Evolutionary conservation across 1,139 yeast genomes (phyloP).

Genomic region (Debaryomyces fabryi): DNA sequence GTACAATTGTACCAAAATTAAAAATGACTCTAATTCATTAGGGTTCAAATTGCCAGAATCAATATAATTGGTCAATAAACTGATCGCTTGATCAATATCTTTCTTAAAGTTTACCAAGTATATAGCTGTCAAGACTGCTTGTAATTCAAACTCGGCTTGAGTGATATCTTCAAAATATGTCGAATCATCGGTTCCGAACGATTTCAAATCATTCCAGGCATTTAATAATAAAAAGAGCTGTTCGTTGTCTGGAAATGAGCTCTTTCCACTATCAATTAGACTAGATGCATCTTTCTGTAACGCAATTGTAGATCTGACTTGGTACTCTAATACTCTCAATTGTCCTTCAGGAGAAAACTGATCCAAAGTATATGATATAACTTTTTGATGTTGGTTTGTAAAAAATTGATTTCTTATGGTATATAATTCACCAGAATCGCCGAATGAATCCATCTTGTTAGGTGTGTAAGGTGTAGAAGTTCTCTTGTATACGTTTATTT

Average conservation of each 20-base stretch:
- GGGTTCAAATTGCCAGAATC: slow-evolving; percentile 21
- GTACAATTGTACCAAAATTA: slow-evolving; percentile 47
- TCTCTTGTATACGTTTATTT: background rate
- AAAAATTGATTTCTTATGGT: slow-evolving; percentile 50
- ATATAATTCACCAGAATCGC: slow-evolving; percentile 47
- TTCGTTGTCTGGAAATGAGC: slow-evolving; percentile 41
- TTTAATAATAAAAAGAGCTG: slow-evolving; percentile 41
- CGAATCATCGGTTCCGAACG: slow-evolving; percentile 44
- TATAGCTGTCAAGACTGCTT: slow-evolving; percentile 46
- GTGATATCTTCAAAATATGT: slow-evolving; percentile 44
- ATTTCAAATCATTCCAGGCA: slow-evolving; percentile 47
- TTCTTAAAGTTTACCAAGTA: slow-evolving; percentile 44
- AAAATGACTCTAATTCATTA: slow-evolving; percentile 48
- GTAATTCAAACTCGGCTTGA: slow-evolving; percentile 36
- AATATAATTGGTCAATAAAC: slow-evolving; percentile 30
- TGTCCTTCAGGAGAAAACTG: slow-evolving; percentile 42
- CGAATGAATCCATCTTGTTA: slow-evolving; percentile 37
- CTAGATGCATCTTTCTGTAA: slow-evolving; percentile 43
- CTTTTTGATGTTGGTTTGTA: slow-evolving; percentile 48
- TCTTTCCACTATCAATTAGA: slow-evolving; percentile 41
- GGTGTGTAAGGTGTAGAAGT: background rate
- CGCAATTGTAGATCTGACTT: slow-evolving; percentile 47
- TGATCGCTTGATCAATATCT: slow-evolving; percentile 44
- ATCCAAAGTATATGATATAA: slow-evolving; percentile 32
- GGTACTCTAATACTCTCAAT: slow-evolving; percentile 44